Evolutionary conservation across 345 rosid species (phyloP).

Genomic region (Syzygium jambos): DNA sequence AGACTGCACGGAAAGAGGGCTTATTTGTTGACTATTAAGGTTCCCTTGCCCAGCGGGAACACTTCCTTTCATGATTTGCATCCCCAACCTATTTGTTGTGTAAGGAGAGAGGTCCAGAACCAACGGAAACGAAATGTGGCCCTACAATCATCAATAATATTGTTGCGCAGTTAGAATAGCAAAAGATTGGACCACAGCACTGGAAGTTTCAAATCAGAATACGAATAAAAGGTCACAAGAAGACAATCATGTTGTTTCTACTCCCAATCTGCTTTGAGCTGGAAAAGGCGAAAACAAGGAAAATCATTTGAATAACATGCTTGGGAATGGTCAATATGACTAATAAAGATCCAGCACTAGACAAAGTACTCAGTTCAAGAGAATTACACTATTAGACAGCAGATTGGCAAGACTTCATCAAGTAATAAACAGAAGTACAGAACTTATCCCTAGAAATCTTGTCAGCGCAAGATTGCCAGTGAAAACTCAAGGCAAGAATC

Average conservation of each 20-base stretch:
- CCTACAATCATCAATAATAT: constrained; percentile 25
- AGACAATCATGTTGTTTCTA: background rate
- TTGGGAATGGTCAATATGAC: background rate
- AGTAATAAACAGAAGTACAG: background rate
- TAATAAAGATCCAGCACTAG: background rate
- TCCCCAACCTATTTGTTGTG: constrained; percentile 13
- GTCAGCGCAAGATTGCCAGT: background rate
- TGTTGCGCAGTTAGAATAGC: background rate
- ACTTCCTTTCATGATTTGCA: constrained; percentile 10
- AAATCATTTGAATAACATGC: background rate
- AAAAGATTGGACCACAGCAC: background rate
- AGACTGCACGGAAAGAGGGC: constrained; percentile 5
- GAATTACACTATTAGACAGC: background rate
- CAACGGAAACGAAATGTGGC: constrained; percentile 50
- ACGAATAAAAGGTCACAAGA: background rate
- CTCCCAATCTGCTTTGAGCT: background rate
- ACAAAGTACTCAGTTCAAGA: background rate
- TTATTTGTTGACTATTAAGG: constrained; percentile 16
- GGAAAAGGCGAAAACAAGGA: background rate
- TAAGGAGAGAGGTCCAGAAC: constrained; percentile 47
- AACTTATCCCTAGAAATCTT: background rate
- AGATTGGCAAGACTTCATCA: background rate
- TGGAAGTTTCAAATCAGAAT: background rate
- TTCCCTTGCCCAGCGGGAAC: constrained; percentile 10
- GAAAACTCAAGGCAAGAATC: background rate